Evolutionary conservation across 768 basidiomycete genomes (phyloP).

Genomic region (Suillus tomentosus): DNA sequence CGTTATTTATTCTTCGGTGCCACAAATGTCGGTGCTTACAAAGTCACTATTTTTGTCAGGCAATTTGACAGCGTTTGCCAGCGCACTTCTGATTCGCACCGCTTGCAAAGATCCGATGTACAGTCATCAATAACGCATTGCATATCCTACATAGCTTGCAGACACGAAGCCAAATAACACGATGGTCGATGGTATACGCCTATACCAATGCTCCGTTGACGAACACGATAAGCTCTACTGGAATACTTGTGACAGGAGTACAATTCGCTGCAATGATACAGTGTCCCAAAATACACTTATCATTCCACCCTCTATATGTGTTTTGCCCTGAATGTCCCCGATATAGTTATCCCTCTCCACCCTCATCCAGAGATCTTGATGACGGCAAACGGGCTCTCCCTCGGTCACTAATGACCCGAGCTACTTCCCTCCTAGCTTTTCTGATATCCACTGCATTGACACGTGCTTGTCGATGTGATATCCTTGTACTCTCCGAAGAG

Average conservation of each 20-base stretch:
- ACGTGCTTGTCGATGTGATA: conserved; percentile 33
- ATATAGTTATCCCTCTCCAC: conserved; percentile 11
- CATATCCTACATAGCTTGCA: background rate
- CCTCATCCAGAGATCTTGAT: background rate
- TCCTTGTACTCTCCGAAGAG: conserved; percentile 30
- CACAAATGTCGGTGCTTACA: background rate
- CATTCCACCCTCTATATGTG: conserved; percentile 1
- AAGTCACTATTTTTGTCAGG: conserved; percentile 6
- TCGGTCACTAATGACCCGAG: background rate
- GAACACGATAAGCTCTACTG: background rate
- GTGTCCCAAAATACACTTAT: conserved; percentile 19
- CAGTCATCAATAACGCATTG: background rate
- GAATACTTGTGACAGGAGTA: conserved; percentile 20
- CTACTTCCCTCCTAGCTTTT: conserved; percentile 30
- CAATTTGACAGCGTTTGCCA: conserved; percentile 8
- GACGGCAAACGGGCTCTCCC: conserved; percentile 5
- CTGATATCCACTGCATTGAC: conserved; percentile 31
- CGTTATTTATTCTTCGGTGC: conserved; percentile 2
- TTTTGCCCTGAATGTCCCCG: conserved; percentile 26
- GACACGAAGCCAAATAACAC: background rate
- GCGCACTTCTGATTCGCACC: conserved; percentile 4
- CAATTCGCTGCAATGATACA: conserved; percentile 23
- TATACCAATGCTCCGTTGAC: background rate
- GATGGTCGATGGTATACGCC: background rate
- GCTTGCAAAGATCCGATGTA: background rate